phyloP scores from a whole-genome alignment of 2,329 filamentous ascomycete species.

The Clathrospora elynae region DNA sequence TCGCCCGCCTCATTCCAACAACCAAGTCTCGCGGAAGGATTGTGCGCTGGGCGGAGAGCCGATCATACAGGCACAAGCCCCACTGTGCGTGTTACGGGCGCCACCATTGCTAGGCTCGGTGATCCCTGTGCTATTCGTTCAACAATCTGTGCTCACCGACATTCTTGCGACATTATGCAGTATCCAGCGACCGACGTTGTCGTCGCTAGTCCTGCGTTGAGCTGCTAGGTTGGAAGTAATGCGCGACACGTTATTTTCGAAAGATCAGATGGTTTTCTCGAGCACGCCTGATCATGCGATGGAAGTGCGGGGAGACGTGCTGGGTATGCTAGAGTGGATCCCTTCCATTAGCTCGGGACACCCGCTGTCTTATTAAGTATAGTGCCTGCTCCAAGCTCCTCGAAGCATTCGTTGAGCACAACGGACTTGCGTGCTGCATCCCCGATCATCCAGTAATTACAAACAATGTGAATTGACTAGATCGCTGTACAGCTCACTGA shows the following conservation, averaged over 20 bases:
- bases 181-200: not conserved
- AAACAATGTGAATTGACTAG: conserved; percentile 2
- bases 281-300: conserved; percentile 7
- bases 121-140: conserved; percentile 20
- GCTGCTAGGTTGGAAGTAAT: too few relatives aligned
- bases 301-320: conserved; percentile 19
- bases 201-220: not conserved
- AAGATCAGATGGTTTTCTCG: conserved; percentile 5
- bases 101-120: conserved; percentile 19
- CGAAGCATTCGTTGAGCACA: conserved; percentile 7
- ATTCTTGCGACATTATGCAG: conserved; percentile 16
- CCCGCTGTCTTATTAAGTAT: conserved; percentile 3
- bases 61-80: conserved; percentile 23
- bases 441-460: conserved; percentile 14
- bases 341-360: conserved; percentile 19
- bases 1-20: conserved; percentile 18
- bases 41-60: conserved; percentile 25
- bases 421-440: conserved; percentile 19
- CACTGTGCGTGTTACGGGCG: conserved; percentile 17
- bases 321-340: conserved; percentile 11
- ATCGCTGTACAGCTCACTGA: conserved; percentile 14
- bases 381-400: conserved; percentile 12
- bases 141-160: conserved; percentile 25
- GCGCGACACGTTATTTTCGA: not conserved
- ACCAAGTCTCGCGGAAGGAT: conserved; percentile 6